Evolutionary conservation across 2,329 filamentous ascomycete genomes (phyloP), one percentile per base, ranked within the genome.

Genomic region (Cladosporium sp.): DNA sequence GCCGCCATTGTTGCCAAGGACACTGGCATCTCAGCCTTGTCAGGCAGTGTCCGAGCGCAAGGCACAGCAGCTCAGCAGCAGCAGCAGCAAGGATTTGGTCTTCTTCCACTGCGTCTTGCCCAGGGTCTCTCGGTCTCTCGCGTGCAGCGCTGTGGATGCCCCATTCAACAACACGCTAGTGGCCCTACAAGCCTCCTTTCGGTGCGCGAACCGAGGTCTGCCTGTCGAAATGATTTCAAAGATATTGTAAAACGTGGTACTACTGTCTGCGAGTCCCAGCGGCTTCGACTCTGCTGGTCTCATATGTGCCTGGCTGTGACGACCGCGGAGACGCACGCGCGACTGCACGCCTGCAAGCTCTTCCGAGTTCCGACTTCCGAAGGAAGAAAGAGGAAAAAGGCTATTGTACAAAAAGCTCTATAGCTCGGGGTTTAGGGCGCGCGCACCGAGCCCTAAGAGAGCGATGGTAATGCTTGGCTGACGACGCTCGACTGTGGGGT

Each of bases 401-500:
- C 52, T 55, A 55, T 55, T n/a, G 7, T 55, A 11, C 29, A 55
- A 55, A 31, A 55, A 33, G 33, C 23, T 44, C 26, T 55, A 55
- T 55, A 29, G 28, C 31, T 62, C 60, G 60, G 49, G 33, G 60
- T 62, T 59, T 53, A 50, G 16, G 31, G 28, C 26, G 28, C 59
- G 40, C 59, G 37, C 60, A 40, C 49, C 46, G 60, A 62, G 60
- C 60, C 46, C 60, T 62, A 40, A 44, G 21, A 23, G 31, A 40
- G 14, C 26, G 14, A 35, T 21, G 33, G 16, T 55, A 14, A 62
- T 53, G 49, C 60, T 62, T 62, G 60, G 60, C 60, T 62, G 60
- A 62, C 60, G 60, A 62, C 52, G 52, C 52, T 55, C 52, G 52
- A 55, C 28, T 55, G 52, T 55, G 52, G 52, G 52, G 52, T 55